These are phyloP conservation scores for Endoconidiophora laricicola DNA, from an alignment of 2,329 filamentous ascomycete genomes.

Conservation along the genomic window DNA sequence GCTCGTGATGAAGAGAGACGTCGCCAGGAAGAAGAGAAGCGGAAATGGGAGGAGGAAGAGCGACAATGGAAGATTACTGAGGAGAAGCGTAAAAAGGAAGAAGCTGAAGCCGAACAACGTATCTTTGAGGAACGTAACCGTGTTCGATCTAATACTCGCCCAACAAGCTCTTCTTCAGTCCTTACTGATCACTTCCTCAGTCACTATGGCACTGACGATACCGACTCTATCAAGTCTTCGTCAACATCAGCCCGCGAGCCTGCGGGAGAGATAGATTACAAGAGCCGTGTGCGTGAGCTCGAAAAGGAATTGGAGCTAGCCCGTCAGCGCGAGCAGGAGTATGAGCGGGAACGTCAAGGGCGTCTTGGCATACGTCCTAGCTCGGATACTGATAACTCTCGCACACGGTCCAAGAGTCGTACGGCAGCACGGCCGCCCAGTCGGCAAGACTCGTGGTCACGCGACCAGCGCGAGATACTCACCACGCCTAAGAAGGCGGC, in stretches of 20 bases:
- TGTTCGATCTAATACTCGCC: conserved; percentile 27
- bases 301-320: conserved; percentile 53
- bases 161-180: conserved; percentile 22
- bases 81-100: conserved; percentile 52
- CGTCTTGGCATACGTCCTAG: conserved; percentile 21
- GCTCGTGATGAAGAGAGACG: conserved; percentile 42
- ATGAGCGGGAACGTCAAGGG: conserved; percentile 39
- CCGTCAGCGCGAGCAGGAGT: conserved; percentile 45
- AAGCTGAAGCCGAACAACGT: conserved; percentile 52
- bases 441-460: conserved; percentile 46
- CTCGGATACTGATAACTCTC: conserved; percentile 11
- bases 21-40: conserved; percentile 49
- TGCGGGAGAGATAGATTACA: conserved; percentile 32
- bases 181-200: conserved; percentile 25
- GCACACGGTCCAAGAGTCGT: conserved; percentile 27
- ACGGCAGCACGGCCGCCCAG: conserved; percentile 26
- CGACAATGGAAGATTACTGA: conserved; percentile 62
- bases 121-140: conserved; percentile 50
- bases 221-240: conserved; percentile 72
- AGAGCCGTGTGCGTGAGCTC: conserved; percentile 58
- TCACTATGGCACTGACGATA: conserved; percentile 57
- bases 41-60: conserved; percentile 64
- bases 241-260: conserved; percentile 19
- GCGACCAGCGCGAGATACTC: conserved; percentile 47
- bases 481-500: conserved; percentile 20